Base-by-base conservation (phyloP, 306 rosid species). In the Pyrus betulifolia region DNA sequence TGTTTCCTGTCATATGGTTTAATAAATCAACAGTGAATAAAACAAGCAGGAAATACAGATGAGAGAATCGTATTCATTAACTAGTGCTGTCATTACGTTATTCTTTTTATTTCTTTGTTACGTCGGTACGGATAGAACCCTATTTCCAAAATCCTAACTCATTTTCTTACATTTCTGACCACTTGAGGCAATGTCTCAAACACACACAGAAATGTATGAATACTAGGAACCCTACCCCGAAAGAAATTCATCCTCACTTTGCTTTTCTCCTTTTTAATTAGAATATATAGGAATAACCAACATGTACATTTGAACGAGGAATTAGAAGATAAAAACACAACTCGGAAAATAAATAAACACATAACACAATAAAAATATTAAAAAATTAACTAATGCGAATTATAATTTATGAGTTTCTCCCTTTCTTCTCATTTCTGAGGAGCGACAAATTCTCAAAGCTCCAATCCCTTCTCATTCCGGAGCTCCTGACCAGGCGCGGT, bases 381-480 rank as follows among this genome's bases (percentile, higher is more conserved):
- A 72, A 33, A 7, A 22, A 8, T 40, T 13, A 17, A 33, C 46
- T 30, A 5, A 11, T 52, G 57, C 22, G 11, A 30, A 21, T 15
- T 22, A 49, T 66, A 51, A 28, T 58, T 49, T 38, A 62, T 3
- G 30, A 44, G 44, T 77, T 51, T 71, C 84, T 65, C 44, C 72
- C 64, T 78, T 80, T 79, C 69, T 70, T 83, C 27, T 81, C 84
- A 62, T 55, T 28, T 74, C 70, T 74, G 70, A 74, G 70, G 69
- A 42, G 63, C 18, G 68, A 58, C 70, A 90, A 71, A 74, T 92
- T 75, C 84, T 92, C 97, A 63, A 89, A 85, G 85, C 90, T 92
- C 99, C 99, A 95, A 59, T 95, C 90, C 88, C 97, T 85, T 82
- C 99, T 89, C 93, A 90, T 86, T 25, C 96, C 99, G 8, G 86